These are phyloP conservation scores for Aeminium ludgeri DNA, from an alignment of 495 filamentous ascomycete genomes.

Conservation along the genomic window DNA sequence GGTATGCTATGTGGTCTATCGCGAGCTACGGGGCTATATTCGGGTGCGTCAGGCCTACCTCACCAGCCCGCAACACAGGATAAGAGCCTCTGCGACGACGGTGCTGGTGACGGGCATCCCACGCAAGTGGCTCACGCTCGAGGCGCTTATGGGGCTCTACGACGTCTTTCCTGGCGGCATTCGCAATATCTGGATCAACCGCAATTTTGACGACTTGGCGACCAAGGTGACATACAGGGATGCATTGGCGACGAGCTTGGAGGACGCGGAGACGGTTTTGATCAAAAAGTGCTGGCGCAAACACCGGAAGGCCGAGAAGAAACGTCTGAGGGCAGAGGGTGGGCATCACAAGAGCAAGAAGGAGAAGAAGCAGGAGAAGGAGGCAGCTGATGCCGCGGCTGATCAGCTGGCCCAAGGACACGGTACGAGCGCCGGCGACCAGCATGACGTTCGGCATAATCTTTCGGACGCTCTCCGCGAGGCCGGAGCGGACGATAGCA, in stretches of 20 bases:
- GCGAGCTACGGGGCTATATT: conserved; percentile 79
- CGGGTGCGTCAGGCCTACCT: conserved; percentile 85
- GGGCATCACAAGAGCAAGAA: conserved; percentile 31
- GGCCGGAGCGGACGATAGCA: conserved; percentile 20
- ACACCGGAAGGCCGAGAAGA: conserved; percentile 52
- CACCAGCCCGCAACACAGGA: conserved; percentile 86
- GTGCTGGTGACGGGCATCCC: conserved; percentile 86
- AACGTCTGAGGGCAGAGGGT: conserved; percentile 37
- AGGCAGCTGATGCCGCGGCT: conserved; percentile 34
- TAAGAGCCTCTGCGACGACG: conserved; percentile 90
- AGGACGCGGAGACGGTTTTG: conserved; percentile 69
- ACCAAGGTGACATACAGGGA: conserved; percentile 72
- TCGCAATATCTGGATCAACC: conserved; percentile 91
- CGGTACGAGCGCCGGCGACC: conserved; percentile 70
- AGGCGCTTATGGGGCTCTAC: conserved; percentile 69
- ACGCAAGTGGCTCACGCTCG: conserved; percentile 65
- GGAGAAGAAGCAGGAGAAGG: conserved; percentile 27
- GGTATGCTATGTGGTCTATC: conserved; percentile 76
- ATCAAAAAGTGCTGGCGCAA: conserved; percentile 62
- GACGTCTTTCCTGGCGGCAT: conserved; percentile 95
- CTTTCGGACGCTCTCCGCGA: conserved; percentile 48
- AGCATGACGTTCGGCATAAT: conserved; percentile 61
- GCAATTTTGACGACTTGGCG: conserved; percentile 71
- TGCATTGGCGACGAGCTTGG: conserved; percentile 51
- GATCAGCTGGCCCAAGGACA: conserved; percentile 44